phyloP scores from a whole-genome alignment of 768 basidiomycete species.

The Steccherinum ochraceum region DNA sequence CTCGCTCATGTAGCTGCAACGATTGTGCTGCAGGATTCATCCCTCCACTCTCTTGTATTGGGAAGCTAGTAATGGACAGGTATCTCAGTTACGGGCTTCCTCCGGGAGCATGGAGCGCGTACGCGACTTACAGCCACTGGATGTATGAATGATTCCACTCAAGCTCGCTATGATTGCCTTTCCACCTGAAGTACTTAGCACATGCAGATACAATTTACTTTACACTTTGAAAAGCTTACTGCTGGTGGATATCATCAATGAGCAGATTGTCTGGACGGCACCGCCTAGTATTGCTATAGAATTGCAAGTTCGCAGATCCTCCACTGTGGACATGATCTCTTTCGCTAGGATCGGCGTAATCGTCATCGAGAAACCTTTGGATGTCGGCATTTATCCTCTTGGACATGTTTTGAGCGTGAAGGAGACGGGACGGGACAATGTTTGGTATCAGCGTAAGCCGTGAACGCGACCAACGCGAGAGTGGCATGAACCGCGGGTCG shows the following conservation, averaged over 20 bases:
- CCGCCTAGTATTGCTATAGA: slow-evolving; percentile 51
- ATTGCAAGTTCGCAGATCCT: slow-evolving; percentile 51
- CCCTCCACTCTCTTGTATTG: slow-evolving; percentile 68
- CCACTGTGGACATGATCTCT: too few relatives aligned
- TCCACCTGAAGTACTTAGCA: slow-evolving; percentile 44
- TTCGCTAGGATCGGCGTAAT: slow-evolving; percentile 47
- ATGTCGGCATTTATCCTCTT: too few relatives aligned
- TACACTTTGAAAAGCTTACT: slow-evolving; percentile 29
- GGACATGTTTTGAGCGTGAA: too few relatives aligned
- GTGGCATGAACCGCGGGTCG: too few relatives aligned
- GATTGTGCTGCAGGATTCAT: slow-evolving; percentile 66
- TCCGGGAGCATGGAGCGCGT: not conserved
- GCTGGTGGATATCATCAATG: slow-evolving; percentile 57
- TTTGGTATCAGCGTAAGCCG: too few relatives aligned
- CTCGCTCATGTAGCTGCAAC: slow-evolving; percentile 59
- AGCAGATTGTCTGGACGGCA: slow-evolving; percentile 57
- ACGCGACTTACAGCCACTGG: slow-evolving; percentile 63
- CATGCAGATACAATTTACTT: slow-evolving; percentile 1
- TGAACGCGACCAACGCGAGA: too few relatives aligned
- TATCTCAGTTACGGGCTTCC: not conserved
- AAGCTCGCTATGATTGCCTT: slow-evolving; percentile 52
- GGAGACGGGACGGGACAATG: not conserved
- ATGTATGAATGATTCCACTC: slow-evolving; percentile 70
- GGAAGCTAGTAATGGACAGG: slow-evolving; percentile 42
- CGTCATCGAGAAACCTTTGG: slow-evolving; percentile 46